Percentiles rank a stretch among this genome's conserved stretches.
Conservation (phyloP, 2,329 filamentous ascomycete genomes). For the Alternaria ethzedia region DNA sequence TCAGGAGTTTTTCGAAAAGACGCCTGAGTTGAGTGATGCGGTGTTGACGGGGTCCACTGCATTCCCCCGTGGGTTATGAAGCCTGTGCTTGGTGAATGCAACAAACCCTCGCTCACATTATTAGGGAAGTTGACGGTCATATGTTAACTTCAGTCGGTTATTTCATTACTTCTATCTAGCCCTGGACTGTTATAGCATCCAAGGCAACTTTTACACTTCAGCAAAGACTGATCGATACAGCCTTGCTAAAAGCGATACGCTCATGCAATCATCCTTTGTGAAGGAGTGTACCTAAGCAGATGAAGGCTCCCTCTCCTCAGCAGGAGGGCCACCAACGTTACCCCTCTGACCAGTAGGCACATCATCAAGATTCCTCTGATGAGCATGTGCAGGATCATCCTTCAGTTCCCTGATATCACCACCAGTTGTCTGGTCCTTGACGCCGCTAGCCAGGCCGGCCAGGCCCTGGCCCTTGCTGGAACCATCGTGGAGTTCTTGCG, state of each 20-base stretch:
- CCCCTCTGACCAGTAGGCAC: slow-evolving; percentile 44
- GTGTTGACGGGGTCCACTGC: not conserved
- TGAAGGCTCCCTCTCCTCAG: slow-evolving; percentile 45
- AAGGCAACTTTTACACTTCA: too few species aligned
- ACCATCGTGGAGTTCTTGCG: slow-evolving; percentile 57
- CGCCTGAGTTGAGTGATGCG: not conserved
- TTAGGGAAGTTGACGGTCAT: not conserved
- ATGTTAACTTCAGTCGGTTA: too few species aligned
- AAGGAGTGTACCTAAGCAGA: not conserved
- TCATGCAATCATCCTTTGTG: not conserved
- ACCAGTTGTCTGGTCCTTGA: slow-evolving; percentile 9
- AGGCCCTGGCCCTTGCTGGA: slow-evolving; percentile 53
- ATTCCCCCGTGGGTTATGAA: not conserved
- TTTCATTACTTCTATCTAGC: not conserved
- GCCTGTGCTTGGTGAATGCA: not conserved
- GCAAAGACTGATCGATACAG: not conserved
- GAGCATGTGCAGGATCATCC: slow-evolving; percentile 42
- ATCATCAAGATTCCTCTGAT: slow-evolving; percentile 49
- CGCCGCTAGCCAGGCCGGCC: slow-evolving; percentile 49
- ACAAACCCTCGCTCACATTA: not conserved
- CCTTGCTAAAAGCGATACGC: not conserved
- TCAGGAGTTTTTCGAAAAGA: not conserved
- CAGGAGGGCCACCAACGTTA: slow-evolving; percentile 35
- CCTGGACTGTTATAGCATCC: too few species aligned
- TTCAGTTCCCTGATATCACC: slow-evolving; percentile 30